Evolutionary conservation across 805 yeast species (phyloP).

Genomic region (Wickerhamomyces rabaulensis): DNA sequence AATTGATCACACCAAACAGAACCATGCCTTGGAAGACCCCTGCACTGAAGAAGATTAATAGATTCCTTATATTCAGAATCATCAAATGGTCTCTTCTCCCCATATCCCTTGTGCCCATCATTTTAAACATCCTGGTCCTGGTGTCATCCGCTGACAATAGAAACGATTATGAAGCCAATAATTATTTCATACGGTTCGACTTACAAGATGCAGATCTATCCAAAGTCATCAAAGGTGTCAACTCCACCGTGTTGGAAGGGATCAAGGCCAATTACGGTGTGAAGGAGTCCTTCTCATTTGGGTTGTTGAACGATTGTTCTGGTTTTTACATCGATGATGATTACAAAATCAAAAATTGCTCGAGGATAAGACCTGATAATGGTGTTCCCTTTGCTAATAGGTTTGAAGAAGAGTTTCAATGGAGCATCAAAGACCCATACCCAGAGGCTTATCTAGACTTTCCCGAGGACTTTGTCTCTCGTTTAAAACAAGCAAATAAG

Average conservation of each 20-base stretch:
- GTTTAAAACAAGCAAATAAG: not conserved
- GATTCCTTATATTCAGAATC: not conserved
- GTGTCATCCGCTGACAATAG: not conserved
- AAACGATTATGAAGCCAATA: not conserved
- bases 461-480: not conserved
- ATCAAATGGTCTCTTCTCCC: conserved; percentile 7
- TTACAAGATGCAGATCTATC: conserved; percentile 4
- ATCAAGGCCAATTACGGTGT: not conserved
- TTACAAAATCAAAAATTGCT: not conserved
- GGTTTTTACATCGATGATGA: conserved; percentile 2
- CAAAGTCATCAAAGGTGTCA: not conserved
- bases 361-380: not conserved
- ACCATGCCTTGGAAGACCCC: not conserved
- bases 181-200: conserved; percentile 6
- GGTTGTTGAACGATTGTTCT: conserved; percentile 5
- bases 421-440: not conserved
- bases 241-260: not conserved
- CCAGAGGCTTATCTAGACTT: conserved; percentile 2
- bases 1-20: too few species aligned
- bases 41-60: not conserved
- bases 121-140: conserved; percentile 3
- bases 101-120: conserved; percentile 3
- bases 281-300: conserved; percentile 4
- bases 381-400: conserved; percentile 2
- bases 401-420: not conserved